A percentile compares a stretch with the other conserved stretches of the same genome.
Conservation (phyloP, 345 rosid species). For the Euphorbia tirucalli region DNA sequence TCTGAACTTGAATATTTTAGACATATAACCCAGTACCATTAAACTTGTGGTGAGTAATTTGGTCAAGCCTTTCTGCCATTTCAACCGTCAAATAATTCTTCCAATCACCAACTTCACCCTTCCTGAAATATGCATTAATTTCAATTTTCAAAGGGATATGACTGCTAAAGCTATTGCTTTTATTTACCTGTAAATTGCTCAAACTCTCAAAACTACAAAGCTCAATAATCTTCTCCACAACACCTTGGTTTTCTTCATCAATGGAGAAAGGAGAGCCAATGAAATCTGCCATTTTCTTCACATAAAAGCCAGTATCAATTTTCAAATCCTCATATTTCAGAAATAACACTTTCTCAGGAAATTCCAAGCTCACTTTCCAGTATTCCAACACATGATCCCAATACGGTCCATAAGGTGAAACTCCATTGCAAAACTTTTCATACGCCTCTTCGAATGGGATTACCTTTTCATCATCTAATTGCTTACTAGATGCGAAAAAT, state of each 20-base stretch:
- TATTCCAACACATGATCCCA: not conserved
- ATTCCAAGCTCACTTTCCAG: too few species aligned
- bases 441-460: not conserved
- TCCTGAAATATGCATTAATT: not conserved
- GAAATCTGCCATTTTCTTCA: not conserved
- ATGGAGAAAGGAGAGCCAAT: not conserved
- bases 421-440: not conserved
- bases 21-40: not conserved
- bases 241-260: not conserved
- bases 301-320: too few species aligned
- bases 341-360: too few species aligned
- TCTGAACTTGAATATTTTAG: too few species aligned
- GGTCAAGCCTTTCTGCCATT: not conserved
- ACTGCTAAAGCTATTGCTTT: not conserved
- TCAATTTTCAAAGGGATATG: not conserved
- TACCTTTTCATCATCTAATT: not conserved
- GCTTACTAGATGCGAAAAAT: not conserved
- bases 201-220: conserved; percentile 2
- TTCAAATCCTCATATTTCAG: too few species aligned
- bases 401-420: not conserved
- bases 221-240: not conserved
- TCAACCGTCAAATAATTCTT: not conserved
- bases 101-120: conserved; percentile 11
- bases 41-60: not conserved
- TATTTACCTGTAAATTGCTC: not conserved